phyloP scores from a whole-genome alignment of 805 yeast species.

The Candida pini region DNA sequence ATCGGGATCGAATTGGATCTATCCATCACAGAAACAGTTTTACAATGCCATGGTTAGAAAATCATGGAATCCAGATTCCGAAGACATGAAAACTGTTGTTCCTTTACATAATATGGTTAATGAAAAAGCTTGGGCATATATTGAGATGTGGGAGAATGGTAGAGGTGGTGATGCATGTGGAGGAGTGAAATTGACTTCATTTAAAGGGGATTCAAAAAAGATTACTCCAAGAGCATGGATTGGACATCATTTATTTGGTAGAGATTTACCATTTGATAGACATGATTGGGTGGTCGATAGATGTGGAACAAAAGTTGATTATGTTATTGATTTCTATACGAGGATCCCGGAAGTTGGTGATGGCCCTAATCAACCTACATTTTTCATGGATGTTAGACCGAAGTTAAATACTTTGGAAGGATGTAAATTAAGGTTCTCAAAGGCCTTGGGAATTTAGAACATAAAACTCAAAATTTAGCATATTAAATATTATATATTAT shows the following conservation, averaged over 20 bases:
- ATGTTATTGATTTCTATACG: constrained; percentile 85
- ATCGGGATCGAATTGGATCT: constrained; percentile 71
- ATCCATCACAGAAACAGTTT: constrained; percentile 93
- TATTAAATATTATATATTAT: constrained; percentile 6
- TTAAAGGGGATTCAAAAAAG: constrained; percentile 83
- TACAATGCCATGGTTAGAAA: constrained; percentile 91
- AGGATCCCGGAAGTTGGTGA: constrained; percentile 26
- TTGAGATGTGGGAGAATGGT: constrained; percentile 71
- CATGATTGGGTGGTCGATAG: constrained; percentile 92
- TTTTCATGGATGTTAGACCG: constrained; percentile 88
- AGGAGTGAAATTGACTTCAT: constrained; percentile 77
- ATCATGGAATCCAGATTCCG: constrained; percentile 75
- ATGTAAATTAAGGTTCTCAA: constrained; percentile 55
- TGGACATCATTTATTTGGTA: constrained; percentile 53
- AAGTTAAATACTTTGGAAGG: constrained; percentile 83
- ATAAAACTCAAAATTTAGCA: neutral
- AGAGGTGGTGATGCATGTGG: constrained; percentile 65
- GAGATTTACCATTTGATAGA: constrained; percentile 83
- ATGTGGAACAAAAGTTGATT: constrained; percentile 78
- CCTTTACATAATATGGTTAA: constrained; percentile 94
- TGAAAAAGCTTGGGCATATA: constrained; percentile 87
- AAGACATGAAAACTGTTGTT: constrained; percentile 84
- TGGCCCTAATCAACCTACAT: constrained; percentile 30
- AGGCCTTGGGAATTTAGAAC: constrained; percentile 49
- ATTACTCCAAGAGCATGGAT: constrained; percentile 85